These are phyloP conservation scores for Annulohypoxylon moriforme DNA, from an alignment of 495 filamentous ascomycete genomes.

Conservation along the genomic window DNA sequence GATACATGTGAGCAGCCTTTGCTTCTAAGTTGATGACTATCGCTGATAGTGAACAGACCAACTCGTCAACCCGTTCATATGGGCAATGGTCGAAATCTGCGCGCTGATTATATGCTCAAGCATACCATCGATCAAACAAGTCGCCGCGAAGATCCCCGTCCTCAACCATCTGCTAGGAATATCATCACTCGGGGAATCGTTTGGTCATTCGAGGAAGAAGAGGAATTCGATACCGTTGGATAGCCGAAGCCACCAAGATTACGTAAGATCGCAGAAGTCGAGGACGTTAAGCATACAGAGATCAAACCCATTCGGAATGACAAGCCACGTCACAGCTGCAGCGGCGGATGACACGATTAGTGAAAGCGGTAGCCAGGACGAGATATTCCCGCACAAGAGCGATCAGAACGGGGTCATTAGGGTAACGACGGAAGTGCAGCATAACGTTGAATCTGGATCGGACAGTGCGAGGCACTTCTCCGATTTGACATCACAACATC, in stretches of 20 bases:
- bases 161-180: slow-evolving; percentile 39
- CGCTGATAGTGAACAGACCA: slow-evolving; percentile 22
- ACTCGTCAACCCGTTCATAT: slow-evolving; percentile 37
- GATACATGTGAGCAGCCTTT: slow-evolving; percentile 32
- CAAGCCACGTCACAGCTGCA: slow-evolving; percentile 27
- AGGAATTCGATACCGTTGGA: slow-evolving; percentile 24
- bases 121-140: slow-evolving; percentile 45
- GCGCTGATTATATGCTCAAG: slow-evolving; percentile 47
- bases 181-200: slow-evolving; percentile 24
- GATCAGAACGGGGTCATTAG: slow-evolving; percentile 32
- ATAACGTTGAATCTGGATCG: slow-evolving; percentile 11
- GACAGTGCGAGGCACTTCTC: slow-evolving; percentile 3
- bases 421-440: slow-evolving; percentile 32
- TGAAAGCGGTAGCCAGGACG: slow-evolving; percentile 37
- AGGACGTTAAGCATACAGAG: slow-evolving; percentile 12
- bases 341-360: slow-evolving; percentile 34
- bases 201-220: slow-evolving; percentile 5
- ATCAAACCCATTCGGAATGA: slow-evolving; percentile 24
- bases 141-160: slow-evolving; percentile 36
- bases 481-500: slow-evolving; percentile 7
- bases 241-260: slow-evolving; percentile 16
- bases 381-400: slow-evolving; percentile 51
- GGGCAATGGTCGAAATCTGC: slow-evolving; percentile 48
- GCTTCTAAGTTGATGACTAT: background rate
- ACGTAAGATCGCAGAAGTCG: slow-evolving; percentile 33